Conservation (phyloP, 2,329 filamentous ascomycete species). For the Daldinia sp. region DNA sequence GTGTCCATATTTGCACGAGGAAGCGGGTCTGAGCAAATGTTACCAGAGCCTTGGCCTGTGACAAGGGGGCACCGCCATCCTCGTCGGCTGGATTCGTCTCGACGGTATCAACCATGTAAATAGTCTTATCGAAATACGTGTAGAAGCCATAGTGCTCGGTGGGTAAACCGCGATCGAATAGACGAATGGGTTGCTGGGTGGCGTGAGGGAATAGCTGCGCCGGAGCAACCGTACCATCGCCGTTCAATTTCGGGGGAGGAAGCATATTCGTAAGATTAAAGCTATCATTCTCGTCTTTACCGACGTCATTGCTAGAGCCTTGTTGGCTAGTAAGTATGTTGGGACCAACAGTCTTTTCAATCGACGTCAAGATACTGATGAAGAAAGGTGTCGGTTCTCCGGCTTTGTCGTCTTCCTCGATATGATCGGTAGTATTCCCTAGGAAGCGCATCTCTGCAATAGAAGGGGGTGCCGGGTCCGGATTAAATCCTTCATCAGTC, state of each 20-base stretch:
- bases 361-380: conserved; percentile 62
- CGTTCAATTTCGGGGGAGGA: conserved; percentile 67
- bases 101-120: conserved; percentile 68
- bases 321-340: conserved; percentile 45
- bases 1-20: conserved; percentile 72
- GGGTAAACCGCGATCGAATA: conserved; percentile 82
- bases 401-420: conserved; percentile 71
- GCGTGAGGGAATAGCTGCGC: conserved; percentile 77
- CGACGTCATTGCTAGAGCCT: conserved; percentile 41
- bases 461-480: conserved; percentile 66
- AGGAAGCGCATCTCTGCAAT: conserved; percentile 80
- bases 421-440: conserved; percentile 83
- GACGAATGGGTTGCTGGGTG: conserved; percentile 77
- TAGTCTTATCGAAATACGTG: conserved; percentile 86
- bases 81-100: conserved; percentile 54
- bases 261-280: conserved; percentile 63
- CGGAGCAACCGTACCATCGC: conserved; percentile 76
- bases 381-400: conserved; percentile 91
- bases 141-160: conserved; percentile 96
- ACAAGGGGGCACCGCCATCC: conserved; percentile 62
- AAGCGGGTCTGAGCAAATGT: conserved; percentile 69
- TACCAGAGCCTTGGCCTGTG: conserved; percentile 63
- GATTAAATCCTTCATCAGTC: conserved; percentile 51
- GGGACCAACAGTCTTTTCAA: conserved; percentile 42
- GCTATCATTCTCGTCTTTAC: conserved; percentile 30